Percentiles rank a stretch among this genome's conserved stretches.
Evolutionary conservation across 176 grass and related monocot genomes (phyloP).

Genomic region (maize (Zea mays)): Zm-B73-REFERENCE-NAM-5.0 NC_050100.1:23136501-23137000

Average conservation of each 20-base stretch:
- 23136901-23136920: constrained; percentile 20
- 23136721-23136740: constrained; percentile 44
- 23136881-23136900: constrained; percentile 31
- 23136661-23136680: constrained; percentile 45
- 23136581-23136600: constrained; percentile 36
- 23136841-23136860: constrained; percentile 60
- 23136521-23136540: constrained; percentile 34
- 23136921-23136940: constrained; percentile 35
- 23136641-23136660: constrained; percentile 38
- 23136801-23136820: constrained; percentile 44
- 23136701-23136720: constrained; percentile 58
- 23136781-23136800: constrained; percentile 28
- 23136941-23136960: constrained; percentile 47
- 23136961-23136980: constrained; percentile 30
- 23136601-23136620: constrained; percentile 40
- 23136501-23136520: constrained; percentile 38
- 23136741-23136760: constrained; percentile 54
- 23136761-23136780: constrained; percentile 38
- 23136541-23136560: constrained; percentile 46
- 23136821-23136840: constrained; percentile 35
- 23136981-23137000: constrained; percentile 17
- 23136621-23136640: constrained; percentile 43
- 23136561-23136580: constrained; percentile 32
- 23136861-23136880: constrained; percentile 41
- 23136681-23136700: constrained; percentile 59